These are phyloP conservation scores for Cyclotella distinguenda DNA, from an alignment of 108 stramenopile species.

Conservation along the genomic window DNA sequence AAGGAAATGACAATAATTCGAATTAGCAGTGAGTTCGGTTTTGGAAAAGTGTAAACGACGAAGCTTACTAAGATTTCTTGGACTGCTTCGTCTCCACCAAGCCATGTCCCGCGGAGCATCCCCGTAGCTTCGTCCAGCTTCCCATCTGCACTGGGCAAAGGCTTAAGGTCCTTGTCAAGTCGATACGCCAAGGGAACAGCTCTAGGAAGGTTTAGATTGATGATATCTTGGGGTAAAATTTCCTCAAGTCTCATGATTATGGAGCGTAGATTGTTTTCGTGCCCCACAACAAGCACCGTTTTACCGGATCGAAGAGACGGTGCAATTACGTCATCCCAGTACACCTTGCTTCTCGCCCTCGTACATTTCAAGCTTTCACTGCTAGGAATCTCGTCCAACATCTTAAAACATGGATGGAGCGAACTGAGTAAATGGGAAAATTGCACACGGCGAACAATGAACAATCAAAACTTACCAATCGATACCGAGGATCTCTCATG, in stretches of 20 bases:
- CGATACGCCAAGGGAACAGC: slow-evolving; percentile 90
- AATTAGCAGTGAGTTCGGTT: too few relatives aligned
- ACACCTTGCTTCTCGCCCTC: slow-evolving; percentile 75
- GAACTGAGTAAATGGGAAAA: slow-evolving; percentile 4
- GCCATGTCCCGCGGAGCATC: slow-evolving; percentile 76
- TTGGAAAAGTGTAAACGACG: too few relatives aligned
- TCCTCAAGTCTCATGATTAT: slow-evolving; percentile 93
- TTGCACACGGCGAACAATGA: not conserved
- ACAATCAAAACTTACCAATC: slow-evolving; percentile 38
- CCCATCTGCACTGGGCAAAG: slow-evolving; percentile 65
- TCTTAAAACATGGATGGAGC: slow-evolving; percentile 42
- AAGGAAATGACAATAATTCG: too few relatives aligned
- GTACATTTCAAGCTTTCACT: slow-evolving; percentile 87
- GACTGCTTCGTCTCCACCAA: slow-evolving; percentile 79
- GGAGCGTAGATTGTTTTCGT: slow-evolving; percentile 95
- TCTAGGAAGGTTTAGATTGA: slow-evolving; percentile 86
- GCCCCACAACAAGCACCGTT: slow-evolving; percentile 92
- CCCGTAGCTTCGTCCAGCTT: slow-evolving; percentile 81
- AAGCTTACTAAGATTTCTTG: slow-evolving; percentile 67
- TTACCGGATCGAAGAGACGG: slow-evolving; percentile 84
- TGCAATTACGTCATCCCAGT: slow-evolving; percentile 88
- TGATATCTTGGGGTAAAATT: slow-evolving; percentile 88
- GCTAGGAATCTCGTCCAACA: slow-evolving; percentile 64
- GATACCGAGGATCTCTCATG: slow-evolving; percentile 77
- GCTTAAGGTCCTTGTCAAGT: slow-evolving; percentile 80